These are phyloP conservation scores for Candida schatavii DNA, from an alignment of 805 yeast genomes.

Conservation along the genomic window DNA sequence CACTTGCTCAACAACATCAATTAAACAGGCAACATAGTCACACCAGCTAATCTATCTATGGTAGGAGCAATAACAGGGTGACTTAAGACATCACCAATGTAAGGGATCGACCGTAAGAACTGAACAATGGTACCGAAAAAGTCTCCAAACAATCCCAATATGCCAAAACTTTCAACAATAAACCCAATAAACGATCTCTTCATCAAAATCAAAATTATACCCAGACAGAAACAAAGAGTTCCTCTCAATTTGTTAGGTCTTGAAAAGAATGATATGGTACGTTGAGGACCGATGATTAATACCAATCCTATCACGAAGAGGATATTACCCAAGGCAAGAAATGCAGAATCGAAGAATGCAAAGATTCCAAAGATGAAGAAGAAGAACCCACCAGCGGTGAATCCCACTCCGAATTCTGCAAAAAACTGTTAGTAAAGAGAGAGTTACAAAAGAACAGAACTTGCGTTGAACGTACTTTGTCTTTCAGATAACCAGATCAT, in stretches of 20 bases:
- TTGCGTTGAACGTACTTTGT: conserved; percentile 59
- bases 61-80: conserved; percentile 81
- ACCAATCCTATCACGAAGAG: conserved; percentile 78
- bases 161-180: conserved; percentile 82
- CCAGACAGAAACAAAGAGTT: conserved; percentile 71
- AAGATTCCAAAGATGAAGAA: conserved; percentile 80
- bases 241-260: conserved; percentile 88
- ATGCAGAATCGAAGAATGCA: conserved; percentile 83
- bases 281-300: conserved; percentile 82
- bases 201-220: conserved; percentile 70
- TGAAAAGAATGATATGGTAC: conserved; percentile 78
- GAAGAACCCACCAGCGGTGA: conserved; percentile 80
- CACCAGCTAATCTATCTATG: conserved; percentile 42
- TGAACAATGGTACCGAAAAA: conserved; percentile 86
- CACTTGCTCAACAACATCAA: too few species aligned
- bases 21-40: conserved; percentile 36
- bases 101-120: conserved; percentile 82
- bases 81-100: conserved; percentile 80
- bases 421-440: not conserved
- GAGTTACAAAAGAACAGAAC: too few species aligned
- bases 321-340: conserved; percentile 86
- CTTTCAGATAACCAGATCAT: conserved; percentile 75
- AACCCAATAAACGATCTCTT: conserved; percentile 85
- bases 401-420: conserved; percentile 85
- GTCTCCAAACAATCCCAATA: conserved; percentile 86